Conservation (phyloP, 192 early-diverging fungal genomes). For the Coemansia sp. region DNA sequence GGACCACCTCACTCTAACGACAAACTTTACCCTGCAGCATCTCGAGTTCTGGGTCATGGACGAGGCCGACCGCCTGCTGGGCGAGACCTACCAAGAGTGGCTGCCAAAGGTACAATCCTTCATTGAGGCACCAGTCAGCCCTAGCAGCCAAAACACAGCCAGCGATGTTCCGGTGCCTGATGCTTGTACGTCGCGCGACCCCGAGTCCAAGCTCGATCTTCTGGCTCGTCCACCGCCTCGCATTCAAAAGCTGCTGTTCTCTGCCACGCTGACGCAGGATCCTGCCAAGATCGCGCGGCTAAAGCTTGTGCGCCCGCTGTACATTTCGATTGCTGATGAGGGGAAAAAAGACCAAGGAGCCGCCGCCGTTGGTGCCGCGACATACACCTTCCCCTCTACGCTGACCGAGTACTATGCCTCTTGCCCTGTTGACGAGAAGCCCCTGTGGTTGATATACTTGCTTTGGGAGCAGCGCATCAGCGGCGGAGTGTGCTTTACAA, state of each 20-base stretch:
- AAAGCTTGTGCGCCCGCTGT: conserved; percentile 77
- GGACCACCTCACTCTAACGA: conserved; percentile 86
- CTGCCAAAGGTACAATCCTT: conserved; percentile 70
- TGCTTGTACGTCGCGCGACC: conserved; percentile 19
- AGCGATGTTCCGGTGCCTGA: conserved; percentile 11
- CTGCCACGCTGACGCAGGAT: conserved; percentile 92
- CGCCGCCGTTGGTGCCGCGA: conserved; percentile 15
- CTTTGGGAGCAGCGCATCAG: conserved; percentile 65
- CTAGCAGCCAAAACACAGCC: not conserved
- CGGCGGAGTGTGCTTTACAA: conserved; percentile 82
- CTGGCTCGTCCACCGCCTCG: conserved; percentile 44
- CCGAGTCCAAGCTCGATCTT: conserved; percentile 8
- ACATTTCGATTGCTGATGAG: conserved; percentile 67
- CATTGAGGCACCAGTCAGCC: conserved; percentile 24
- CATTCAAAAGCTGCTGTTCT: conserved; percentile 94
- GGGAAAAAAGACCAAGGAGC: conserved; percentile 25
- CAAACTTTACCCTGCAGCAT: conserved; percentile 89
- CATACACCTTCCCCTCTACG: conserved; percentile 57
- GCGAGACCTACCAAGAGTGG: conserved; percentile 95
- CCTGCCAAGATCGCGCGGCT: conserved; percentile 91
- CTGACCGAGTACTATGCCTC: conserved; percentile 77
- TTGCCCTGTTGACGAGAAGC: conserved; percentile 70
- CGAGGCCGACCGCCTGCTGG: conserved; percentile 94
- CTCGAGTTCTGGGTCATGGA: conserved; percentile 92
- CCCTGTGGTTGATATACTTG: conserved; percentile 83